phyloP scores from a whole-genome alignment of 306 rosid species.

The Vachellia pachyceras region DNA sequence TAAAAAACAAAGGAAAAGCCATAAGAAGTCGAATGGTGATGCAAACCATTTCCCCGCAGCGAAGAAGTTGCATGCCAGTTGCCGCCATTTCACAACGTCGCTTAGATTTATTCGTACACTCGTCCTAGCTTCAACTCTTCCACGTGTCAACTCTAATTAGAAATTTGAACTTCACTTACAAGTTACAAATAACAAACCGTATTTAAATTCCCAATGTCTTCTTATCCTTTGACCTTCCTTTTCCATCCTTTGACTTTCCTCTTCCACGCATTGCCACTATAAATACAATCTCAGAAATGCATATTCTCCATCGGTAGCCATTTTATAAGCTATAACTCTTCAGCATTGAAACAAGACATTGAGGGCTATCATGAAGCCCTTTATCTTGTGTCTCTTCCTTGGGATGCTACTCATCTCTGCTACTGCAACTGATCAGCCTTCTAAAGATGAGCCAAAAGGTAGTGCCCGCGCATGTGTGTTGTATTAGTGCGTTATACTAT shows the following conservation, averaged over 20 bases:
- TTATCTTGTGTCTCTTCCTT: not conserved
- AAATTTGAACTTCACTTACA: no score
- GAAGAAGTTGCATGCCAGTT: not conserved
- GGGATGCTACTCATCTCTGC: conserved; percentile 4
- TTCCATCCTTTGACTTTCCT: no score
- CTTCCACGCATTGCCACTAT: not conserved
- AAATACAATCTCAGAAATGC: not conserved
- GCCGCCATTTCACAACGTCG: not conserved
- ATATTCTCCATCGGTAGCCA: not conserved
- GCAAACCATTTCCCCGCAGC: not conserved
- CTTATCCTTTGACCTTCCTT: no score
- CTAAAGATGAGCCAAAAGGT: not conserved
- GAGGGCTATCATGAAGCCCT: not conserved
- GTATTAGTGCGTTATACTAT: no score
- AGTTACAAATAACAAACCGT: no score
- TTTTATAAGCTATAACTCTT: not conserved
- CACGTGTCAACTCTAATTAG: no score
- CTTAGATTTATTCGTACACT: not conserved
- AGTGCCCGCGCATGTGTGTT: no score
- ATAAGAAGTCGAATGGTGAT: not conserved
- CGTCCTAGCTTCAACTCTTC: not conserved
- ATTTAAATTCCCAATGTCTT: no score
- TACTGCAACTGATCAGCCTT: not conserved
- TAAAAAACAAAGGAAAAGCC: no score
- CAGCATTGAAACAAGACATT: not conserved